Evolutionary conservation across 345 rosid species (phyloP).

Genomic region (Sonneratia caseolaris): DNA sequence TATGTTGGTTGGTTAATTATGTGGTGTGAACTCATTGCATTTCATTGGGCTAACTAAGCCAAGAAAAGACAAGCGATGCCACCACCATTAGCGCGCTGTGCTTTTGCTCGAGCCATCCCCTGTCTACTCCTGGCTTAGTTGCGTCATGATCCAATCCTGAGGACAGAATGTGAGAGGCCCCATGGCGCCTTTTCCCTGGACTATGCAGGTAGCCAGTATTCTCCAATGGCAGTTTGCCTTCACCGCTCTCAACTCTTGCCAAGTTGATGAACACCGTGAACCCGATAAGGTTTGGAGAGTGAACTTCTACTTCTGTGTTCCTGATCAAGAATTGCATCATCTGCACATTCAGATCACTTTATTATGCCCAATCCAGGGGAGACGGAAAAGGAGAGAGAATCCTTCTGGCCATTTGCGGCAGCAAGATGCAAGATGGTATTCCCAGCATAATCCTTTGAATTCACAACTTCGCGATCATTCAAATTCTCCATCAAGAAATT

Average conservation of each 20-base stretch:
- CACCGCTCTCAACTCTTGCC: neutral
- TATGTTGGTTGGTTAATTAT: too few relatives aligned
- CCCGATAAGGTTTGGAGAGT: neutral
- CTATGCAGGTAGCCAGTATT: neutral
- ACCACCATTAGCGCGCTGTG: neutral
- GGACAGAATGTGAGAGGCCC: neutral
- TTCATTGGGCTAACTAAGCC: too few relatives aligned
- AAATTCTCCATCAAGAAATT: neutral
- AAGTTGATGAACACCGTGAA: neutral
- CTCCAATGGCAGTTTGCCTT: neutral
- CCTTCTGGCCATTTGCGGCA: neutral
- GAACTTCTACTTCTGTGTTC: neutral
- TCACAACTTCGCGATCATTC: neutral
- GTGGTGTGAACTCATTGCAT: too few relatives aligned
- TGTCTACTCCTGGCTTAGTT: neutral
- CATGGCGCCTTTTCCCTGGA: neutral
- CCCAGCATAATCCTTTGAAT: neutral
- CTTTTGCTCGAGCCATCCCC: neutral
- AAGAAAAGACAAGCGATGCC: neutral
- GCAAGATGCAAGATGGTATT: constrained; percentile 16
- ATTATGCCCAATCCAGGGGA: neutral
- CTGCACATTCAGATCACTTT: neutral
- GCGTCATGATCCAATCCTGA: neutral
- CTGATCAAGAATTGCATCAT: neutral
- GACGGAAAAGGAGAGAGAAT: neutral